Percentiles rank a stretch among this genome's conserved stretches.
These are phyloP conservation scores for Piper betle DNA, from an alignment of 164 flowering plant species.

Conservation along the genomic window DNA sequence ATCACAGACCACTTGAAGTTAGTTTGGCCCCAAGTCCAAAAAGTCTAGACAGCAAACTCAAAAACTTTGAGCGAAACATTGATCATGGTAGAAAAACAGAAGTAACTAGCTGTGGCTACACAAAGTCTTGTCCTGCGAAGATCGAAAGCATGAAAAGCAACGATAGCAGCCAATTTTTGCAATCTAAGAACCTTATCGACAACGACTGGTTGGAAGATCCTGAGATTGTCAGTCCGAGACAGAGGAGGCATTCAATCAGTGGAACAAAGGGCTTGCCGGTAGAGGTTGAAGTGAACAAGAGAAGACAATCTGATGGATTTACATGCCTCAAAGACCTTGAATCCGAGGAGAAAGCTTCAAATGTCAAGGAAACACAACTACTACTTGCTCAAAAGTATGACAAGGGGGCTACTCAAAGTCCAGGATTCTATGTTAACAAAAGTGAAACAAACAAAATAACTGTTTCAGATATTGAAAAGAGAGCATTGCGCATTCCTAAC, in stretches of 20 bases:
- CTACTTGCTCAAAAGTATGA: conserved; percentile 25
- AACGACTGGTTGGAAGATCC: conserved; percentile 28
- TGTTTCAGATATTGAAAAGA: conserved; percentile 46
- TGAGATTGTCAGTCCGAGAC: conserved; percentile 30
- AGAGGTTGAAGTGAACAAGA: conserved; percentile 29
- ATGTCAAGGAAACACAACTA: conserved; percentile 5
- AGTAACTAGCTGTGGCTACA: conserved; percentile 18
- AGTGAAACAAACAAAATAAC: conserved; percentile 26
- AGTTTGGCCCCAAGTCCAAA: neutral
- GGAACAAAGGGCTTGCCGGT: conserved; percentile 43
- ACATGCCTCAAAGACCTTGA: conserved; percentile 35
- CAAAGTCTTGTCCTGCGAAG: conserved; percentile 24
- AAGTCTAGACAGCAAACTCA: neutral
- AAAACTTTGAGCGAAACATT: conserved; percentile 9
- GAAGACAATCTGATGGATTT: conserved; percentile 74
- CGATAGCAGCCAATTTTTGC: conserved; percentile 29
- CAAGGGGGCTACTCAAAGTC: conserved; percentile 19
- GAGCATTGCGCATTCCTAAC: conserved; percentile 65
- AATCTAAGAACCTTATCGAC: conserved; percentile 15
- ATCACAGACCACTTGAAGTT: conserved; percentile 5
- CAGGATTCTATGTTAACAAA: conserved; percentile 17
- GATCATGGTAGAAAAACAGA: conserved; percentile 20
- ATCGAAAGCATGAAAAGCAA: conserved; percentile 39
- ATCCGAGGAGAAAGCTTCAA: conserved; percentile 8
- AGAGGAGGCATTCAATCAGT: conserved; percentile 73